Evolutionary conservation across 305 asterid genomes (phyloP).

Genomic region (Nicotiana rustica): DNA sequence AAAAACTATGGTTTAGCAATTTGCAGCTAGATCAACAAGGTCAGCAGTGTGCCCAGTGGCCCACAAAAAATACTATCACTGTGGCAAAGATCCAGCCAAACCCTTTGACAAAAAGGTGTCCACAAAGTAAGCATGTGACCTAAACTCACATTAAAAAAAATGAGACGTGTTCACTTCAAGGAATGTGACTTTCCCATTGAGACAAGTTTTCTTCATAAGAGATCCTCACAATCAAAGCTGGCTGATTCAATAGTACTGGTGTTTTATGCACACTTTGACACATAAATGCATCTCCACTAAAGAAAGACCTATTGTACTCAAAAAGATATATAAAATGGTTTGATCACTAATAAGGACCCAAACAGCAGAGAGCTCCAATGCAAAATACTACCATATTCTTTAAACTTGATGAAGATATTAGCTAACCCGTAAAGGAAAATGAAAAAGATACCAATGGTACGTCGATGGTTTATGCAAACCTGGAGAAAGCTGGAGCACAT

Average conservation of each 20-base stretch:
- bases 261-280: neutral
- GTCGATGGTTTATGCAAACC: constrained; percentile 51
- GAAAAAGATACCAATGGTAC: neutral
- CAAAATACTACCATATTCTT: neutral
- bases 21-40: neutral
- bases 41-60: neutral
- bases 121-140: neutral
- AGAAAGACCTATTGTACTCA: neutral
- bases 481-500: constrained; percentile 54
- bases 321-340: neutral
- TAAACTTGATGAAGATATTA: constrained; percentile 28
- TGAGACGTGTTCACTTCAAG: neutral
- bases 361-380: neutral
- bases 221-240: neutral
- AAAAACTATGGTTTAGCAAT: neutral
- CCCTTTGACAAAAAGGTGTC: neutral
- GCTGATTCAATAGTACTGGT: neutral
- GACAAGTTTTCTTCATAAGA: constrained; percentile 17
- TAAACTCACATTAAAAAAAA: neutral
- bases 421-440: neutral
- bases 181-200: neutral
- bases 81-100: neutral
- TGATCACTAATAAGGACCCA: neutral
- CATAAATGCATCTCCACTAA: neutral
- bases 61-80: constrained; percentile 13